Evolutionary conservation across 306 rosid species (phyloP), one percentile per base, ranked within the genome.

Genomic region (Medicago lupulina): DNA sequence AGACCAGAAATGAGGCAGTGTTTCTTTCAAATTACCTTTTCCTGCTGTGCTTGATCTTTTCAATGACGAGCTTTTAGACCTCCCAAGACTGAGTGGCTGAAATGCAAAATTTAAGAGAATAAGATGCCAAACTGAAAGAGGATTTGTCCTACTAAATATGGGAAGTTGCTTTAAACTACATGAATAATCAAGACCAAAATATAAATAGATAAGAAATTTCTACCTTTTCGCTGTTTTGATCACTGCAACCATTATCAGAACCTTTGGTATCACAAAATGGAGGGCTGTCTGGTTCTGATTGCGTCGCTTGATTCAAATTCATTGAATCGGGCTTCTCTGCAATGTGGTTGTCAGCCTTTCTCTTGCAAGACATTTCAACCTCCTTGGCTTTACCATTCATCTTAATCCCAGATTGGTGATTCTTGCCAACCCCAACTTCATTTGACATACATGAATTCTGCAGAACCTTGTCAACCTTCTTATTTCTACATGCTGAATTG

Each of bases 201-300:
- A 19, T 1, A 41, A 17, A 10, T 5, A 23, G 50, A 17, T 5
- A 76, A 6, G 7, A 14, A 2, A 2, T 12, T 60, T 90, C 63
- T 82, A 90, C 97, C 78, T 74, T 89, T 58, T 76, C 88, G 57
- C 86, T 84, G 57, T 67, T 78, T 55, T 34, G 87, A 73, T 76
- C 84, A 72, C 86, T 78, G 82, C 88, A 87, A 72, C 84, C 89
- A 55, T 85, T 85, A 31, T 94, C 92, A 16, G 97, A 91, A 49
- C 87, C 90, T 79, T 87, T 94, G 51, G 85, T 82, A 71, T 90
- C 89, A 46, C 92, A 87, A 83, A 86, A 88, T 62, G 93, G 92
- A 73, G 96, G 90, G 77, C 96, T 90, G 57, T 69, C 84, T 2
- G 79, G 84, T 21, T 85, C 75, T 36, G 88, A 80, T 60, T 84